Conservation (phyloP, 2,329 filamentous ascomycete species). For the Blastomyces emzantsi region DNA sequence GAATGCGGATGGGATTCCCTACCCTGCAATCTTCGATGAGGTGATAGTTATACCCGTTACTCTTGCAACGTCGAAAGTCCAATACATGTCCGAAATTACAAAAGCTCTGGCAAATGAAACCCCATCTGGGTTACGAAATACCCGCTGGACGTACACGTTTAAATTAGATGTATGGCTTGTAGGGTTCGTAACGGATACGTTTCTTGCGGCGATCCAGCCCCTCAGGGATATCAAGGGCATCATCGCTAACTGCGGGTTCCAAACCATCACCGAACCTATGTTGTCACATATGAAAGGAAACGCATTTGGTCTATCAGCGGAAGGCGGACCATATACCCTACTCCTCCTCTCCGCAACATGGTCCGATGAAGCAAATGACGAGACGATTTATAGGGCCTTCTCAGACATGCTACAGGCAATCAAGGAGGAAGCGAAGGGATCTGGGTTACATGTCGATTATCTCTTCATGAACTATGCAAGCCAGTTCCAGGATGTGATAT, state of each 20-base stretch:
- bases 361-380: constrained; percentile 26
- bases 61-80: constrained; percentile 23
- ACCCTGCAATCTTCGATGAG: constrained; percentile 26
- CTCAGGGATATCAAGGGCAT: constrained; percentile 14
- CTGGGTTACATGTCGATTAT: constrained; percentile 25
- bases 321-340: constrained; percentile 21
- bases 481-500: constrained; percentile 35
- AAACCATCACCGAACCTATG: constrained; percentile 27
- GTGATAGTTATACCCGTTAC: constrained; percentile 21
- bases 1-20: constrained; percentile 28
- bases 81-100: constrained; percentile 27
- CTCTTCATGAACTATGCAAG: constrained; percentile 44
- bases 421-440: constrained; percentile 23
- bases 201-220: constrained; percentile 17
- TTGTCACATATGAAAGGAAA: constrained; percentile 27
- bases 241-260: constrained; percentile 21
- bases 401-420: constrained; percentile 23
- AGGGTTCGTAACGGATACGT: constrained; percentile 21
- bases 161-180: constrained; percentile 24
- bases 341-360: constrained; percentile 26
- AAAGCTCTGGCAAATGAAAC: constrained; percentile 26
- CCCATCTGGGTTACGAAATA: constrained; percentile 26
- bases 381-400: constrained; percentile 20
- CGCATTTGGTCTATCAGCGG: constrained; percentile 25
- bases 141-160: constrained; percentile 28